Evolutionary conservation across 495 filamentous ascomycete species (phyloP).

Genomic region (Platismatia glauca): DNA sequence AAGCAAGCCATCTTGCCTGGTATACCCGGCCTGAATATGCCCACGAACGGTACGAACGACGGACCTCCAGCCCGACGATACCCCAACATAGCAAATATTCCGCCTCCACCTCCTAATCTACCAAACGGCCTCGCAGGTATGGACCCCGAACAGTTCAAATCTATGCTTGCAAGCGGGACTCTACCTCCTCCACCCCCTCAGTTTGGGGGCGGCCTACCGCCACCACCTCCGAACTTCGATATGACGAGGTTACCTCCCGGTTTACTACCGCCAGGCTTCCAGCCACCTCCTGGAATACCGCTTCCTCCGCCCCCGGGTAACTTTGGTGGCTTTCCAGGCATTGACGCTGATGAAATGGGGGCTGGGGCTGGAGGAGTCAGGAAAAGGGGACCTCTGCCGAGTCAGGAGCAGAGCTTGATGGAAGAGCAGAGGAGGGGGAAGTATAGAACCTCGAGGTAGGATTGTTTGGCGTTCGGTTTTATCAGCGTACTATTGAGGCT

Average conservation of each 20-base stretch:
- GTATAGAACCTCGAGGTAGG: slow-evolving; percentile 39
- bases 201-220: slow-evolving; percentile 40
- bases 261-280: slow-evolving; percentile 39
- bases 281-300: slow-evolving; percentile 32
- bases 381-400: slow-evolving; percentile 60
- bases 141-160: slow-evolving; percentile 42
- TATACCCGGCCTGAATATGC: slow-evolving; percentile 36
- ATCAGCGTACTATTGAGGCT: background rate
- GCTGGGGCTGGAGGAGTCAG: slow-evolving; percentile 35
- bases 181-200: slow-evolving; percentile 40
- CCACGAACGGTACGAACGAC: slow-evolving; percentile 31
- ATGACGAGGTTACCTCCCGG: slow-evolving; percentile 52
- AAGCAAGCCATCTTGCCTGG: slow-evolving; percentile 43
- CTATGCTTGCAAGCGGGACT: slow-evolving; percentile 36
- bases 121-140: slow-evolving; percentile 49
- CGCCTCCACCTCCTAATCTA: slow-evolving; percentile 41
- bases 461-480: background rate
- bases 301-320: slow-evolving; percentile 24
- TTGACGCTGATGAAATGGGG: slow-evolving; percentile 33
- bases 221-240: slow-evolving; percentile 52
- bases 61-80: slow-evolving; percentile 33
- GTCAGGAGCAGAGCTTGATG: slow-evolving; percentile 71
- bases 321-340: slow-evolving; percentile 37
- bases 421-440: slow-evolving; percentile 63
- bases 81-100: slow-evolving; percentile 40